Base-by-base conservation (phyloP, 75 land plant species). In the Pinus tabuliformis region DNA sequence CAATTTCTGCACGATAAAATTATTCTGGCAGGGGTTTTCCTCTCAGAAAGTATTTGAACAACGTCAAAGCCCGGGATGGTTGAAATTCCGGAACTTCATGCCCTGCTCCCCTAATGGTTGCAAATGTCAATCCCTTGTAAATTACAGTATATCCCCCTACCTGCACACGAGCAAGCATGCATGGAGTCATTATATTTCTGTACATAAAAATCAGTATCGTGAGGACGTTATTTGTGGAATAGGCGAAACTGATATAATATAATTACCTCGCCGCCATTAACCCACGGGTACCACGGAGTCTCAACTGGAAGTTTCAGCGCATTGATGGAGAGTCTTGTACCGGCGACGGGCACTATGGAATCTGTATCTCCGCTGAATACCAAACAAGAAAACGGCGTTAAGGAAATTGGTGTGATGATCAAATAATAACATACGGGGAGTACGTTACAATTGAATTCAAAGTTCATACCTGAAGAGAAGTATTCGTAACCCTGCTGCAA, bases 401-500 rank as follows among this genome's bases (percentile, higher is more conserved):
- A 73, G 62, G 9, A 37, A 37, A 15, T 17, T 45, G 39, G 20
- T 18, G 21, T 37, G 56, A 52, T 8, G 52, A 49, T 15, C n/a
- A 6, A 45, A 54, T 21, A 45, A 54, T 6, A 45, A 7, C 52
- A 45, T 45, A 45, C 1, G 6, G 0, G 52, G 0, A 7, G 7
- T 45, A 7, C 26, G 20, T 24, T 89, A 93, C 95, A 45, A 42
- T 5, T 42, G 6, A 93, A 22, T 93, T 89, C 91, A 96, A 42
- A 42, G 7, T 45, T 45, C 52, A 45, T 45, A 45, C 52, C 52
- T 45, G 52, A 45, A 45, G 52, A 45, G 9, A 91, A 45, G 52
- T 45, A 93, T 89, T 39, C 86, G 81, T 3, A 95, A 52, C 62
- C 98, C 98, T 74, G 83, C 88, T 68, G 76, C 89, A 58, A 93